Evolutionary conservation across 2,329 filamentous ascomycete genomes (phyloP).

Genomic region (Xylariaceae sp.): DNA sequence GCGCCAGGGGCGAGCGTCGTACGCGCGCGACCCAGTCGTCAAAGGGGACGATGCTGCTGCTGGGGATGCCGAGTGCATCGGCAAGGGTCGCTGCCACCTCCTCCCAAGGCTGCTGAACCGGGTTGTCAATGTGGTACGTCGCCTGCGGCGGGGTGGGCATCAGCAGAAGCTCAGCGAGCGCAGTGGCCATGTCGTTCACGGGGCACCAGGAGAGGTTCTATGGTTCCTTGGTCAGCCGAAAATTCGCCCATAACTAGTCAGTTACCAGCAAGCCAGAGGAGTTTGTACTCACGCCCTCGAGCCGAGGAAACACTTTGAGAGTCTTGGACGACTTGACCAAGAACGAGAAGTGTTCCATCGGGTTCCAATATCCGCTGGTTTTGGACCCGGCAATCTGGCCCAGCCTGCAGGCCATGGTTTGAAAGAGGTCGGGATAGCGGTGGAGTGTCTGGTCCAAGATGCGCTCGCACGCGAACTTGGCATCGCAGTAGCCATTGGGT

Average conservation of each 20-base stretch:
- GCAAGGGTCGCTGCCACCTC: slow-evolving; percentile 10
- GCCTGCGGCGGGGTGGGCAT: slow-evolving; percentile 6
- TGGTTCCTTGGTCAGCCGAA: slow-evolving; percentile 34
- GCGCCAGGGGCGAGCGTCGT: neutral
- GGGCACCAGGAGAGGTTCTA: slow-evolving; percentile 35
- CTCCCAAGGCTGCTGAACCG: slow-evolving; percentile 17
- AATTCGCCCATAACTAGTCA: too few relatives aligned
- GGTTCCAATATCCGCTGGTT: slow-evolving; percentile 46
- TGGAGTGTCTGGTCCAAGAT: slow-evolving; percentile 41
- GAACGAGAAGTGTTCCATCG: slow-evolving; percentile 40
- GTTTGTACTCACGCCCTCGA: neutral
- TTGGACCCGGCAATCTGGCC: slow-evolving; percentile 47
- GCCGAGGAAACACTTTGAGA: slow-evolving; percentile 12
- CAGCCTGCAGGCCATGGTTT: slow-evolving; percentile 32
- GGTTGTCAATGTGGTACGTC: slow-evolving; percentile 23
- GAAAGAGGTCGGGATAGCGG: slow-evolving; percentile 12
- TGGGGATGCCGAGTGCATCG: slow-evolving; percentile 14
- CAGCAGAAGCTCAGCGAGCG: slow-evolving; percentile 17
- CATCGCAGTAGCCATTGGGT: slow-evolving; percentile 41
- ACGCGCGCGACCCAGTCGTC: neutral
- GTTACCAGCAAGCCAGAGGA: too few relatives aligned
- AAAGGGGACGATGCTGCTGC: neutral
- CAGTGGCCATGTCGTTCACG: slow-evolving; percentile 27
- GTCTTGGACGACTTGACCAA: slow-evolving; percentile 42
- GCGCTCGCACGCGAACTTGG: slow-evolving; percentile 41